Base-by-base conservation (phyloP, 257 asterid genomes). In the Rubia yunnanensis region DNA sequence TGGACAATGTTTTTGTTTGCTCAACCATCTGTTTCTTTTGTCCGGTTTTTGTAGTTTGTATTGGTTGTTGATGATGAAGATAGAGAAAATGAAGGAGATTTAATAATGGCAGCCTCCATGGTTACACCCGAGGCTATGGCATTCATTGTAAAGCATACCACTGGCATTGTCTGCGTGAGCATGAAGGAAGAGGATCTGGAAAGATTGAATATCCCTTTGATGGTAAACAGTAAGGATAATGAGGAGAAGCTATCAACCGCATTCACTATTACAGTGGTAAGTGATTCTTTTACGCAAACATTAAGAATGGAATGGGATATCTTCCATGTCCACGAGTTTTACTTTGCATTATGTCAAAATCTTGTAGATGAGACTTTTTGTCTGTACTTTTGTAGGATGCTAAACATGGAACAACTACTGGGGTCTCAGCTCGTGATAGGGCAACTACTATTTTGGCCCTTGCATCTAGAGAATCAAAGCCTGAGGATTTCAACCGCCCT, bases 131-230 rank as follows among this genome's bases (percentile, higher is more conserved):
- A 88, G 78, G 96, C 96, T 23, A 88, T 90, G 97, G 97, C 99
- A 62, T 94, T 94, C 81, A 79, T 94, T 72, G 99, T 94, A 78
- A 94, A 83, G 81, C 91, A 94, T 62, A 95, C 97, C 67, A 94
- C 97, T 63, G 99, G 99, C 60, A 94, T 94, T 50, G 99, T 94
- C 58, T 94, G 99, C 70, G 99, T 94, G 69, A 94, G 99, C 86
- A 94, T 94, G 97, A 70, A 80, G 71, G 97, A 82, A 63, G 95
- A 88, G 74, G 95, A 88, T 63, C 83, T 90, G 79, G 95, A 90
- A 78, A 85, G 97, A 76, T 72, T 94, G 80, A 65, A 78, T 61
- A 84, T 94, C 73, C 99, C 99, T 2, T 76, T 90, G 81, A 94
- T 94, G 99, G 99, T 94, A 35, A 80, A 81, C 60, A 82, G 86